Evolutionary conservation across 2,329 filamentous ascomycete genomes (phyloP).

Genomic region (Neoscytalidium dimidiatum): DNA sequence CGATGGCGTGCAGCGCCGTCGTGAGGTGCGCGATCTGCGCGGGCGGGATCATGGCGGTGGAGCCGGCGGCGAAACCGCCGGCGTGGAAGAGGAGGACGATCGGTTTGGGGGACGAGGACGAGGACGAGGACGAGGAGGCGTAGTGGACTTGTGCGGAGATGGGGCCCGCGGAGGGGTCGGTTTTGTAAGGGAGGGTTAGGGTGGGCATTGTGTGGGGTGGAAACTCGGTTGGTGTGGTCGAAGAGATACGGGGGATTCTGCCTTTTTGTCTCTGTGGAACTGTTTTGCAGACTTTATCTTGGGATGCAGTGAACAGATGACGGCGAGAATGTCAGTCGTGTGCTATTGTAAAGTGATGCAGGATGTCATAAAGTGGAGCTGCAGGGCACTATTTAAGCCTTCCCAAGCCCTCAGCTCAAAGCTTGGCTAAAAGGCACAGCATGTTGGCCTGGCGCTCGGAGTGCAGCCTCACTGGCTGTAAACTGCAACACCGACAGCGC

Average conservation of each 20-base stretch:
- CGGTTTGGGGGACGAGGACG: background rate
- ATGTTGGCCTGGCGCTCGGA: background rate
- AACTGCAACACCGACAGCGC: background rate
- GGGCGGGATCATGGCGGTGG: background rate
- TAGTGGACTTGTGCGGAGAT: conserved; percentile 2
- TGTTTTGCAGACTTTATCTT: background rate
- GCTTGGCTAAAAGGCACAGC: background rate
- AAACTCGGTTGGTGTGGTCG: background rate
- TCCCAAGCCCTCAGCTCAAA: background rate
- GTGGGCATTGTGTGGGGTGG: background rate
- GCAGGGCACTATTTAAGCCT: background rate
- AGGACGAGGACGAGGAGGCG: background rate
- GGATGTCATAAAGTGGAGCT: background rate
- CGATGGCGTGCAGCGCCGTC: conserved; percentile 22
- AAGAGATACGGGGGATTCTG: too few relatives aligned
- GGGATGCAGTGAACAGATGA: background rate
- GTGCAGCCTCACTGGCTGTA: background rate
- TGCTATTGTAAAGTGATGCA: background rate
- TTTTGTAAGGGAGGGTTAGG: background rate
- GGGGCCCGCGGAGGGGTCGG: background rate
- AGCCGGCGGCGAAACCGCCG: conserved; percentile 5
- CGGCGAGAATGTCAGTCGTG: background rate
- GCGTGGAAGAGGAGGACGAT: conserved; percentile 9
- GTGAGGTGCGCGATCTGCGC: background rate
- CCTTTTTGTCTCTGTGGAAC: too few relatives aligned